A percentile compares a stretch with the other conserved stretches of the same genome.
phyloP scores from a whole-genome alignment of 805 yeast genomes.

The Metschnikowia vanudenii region DNA sequence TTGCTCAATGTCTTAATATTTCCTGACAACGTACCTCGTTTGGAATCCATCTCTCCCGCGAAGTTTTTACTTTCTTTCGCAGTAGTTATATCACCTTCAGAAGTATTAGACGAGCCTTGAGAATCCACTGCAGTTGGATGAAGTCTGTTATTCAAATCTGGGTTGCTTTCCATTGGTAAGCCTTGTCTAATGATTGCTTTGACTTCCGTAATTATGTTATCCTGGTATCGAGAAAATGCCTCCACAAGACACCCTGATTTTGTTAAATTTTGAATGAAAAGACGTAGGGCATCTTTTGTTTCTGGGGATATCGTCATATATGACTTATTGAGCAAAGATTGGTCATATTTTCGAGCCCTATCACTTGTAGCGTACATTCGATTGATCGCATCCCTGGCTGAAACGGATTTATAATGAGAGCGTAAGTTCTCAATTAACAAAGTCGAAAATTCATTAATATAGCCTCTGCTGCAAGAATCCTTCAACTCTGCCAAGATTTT shows the following conservation, averaged over 20 bases:
- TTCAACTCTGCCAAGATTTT: slow-evolving; percentile 55
- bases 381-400: slow-evolving; percentile 47
- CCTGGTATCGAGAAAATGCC: slow-evolving; percentile 67
- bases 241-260: slow-evolving; percentile 59
- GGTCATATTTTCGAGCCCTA: slow-evolving; percentile 23
- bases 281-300: slow-evolving; percentile 44
- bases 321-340: slow-evolving; percentile 28
- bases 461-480: slow-evolving; percentile 67
- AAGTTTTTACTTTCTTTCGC: background rate
- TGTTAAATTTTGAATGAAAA: slow-evolving; percentile 53
- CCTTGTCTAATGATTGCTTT: slow-evolving; percentile 61
- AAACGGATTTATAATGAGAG: slow-evolving; percentile 50
- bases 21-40: slow-evolving; percentile 26
- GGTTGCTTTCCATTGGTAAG: slow-evolving; percentile 12
- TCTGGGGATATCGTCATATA: slow-evolving; percentile 39
- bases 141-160: background rate
- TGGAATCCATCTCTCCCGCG: slow-evolving; percentile 11
- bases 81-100: background rate
- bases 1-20: slow-evolving; percentile 67
- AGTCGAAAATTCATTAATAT: slow-evolving; percentile 55
- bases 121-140: background rate
- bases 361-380: slow-evolving; percentile 41
- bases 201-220: slow-evolving; percentile 63
- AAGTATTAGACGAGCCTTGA: slow-evolving; percentile 6
- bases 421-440: slow-evolving; percentile 61